phyloP scores from a whole-genome alignment of 2,329 filamentous ascomycete genomes.

The Penicillium aurantiogriseum region DNA sequence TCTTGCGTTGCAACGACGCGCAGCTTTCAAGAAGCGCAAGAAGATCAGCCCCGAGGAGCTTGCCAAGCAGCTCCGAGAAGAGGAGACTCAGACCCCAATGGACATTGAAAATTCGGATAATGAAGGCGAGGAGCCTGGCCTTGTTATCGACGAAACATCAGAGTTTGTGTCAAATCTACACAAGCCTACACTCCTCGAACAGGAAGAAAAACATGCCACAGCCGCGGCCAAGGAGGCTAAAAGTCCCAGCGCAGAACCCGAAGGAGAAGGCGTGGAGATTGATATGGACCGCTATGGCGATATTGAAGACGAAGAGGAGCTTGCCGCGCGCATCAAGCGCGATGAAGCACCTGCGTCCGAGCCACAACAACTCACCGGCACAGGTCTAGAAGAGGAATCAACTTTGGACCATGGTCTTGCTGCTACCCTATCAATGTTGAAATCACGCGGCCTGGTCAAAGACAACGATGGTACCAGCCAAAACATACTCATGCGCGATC shows the following conservation, averaged over 20 bases:
- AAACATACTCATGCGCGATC: constrained; percentile 67
- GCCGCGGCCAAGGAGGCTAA: constrained; percentile 31
- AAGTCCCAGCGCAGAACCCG: constrained; percentile 30
- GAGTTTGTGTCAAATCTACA: constrained; percentile 89
- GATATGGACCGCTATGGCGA: constrained; percentile 56
- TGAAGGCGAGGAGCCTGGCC: constrained; percentile 57
- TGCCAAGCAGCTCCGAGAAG: constrained; percentile 71
- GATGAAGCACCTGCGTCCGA: constrained; percentile 43
- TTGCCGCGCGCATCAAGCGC: constrained; percentile 51
- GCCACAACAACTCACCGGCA: constrained; percentile 52
- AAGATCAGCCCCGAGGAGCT: constrained; percentile 82
- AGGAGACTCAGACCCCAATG: constrained; percentile 52
- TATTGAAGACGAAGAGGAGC: constrained; percentile 50
- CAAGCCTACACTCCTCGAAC: constrained; percentile 60
- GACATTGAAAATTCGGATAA: constrained; percentile 57
- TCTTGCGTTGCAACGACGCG: constrained; percentile 76
- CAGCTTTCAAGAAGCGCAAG: constrained; percentile 88
- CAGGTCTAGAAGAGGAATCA: constrained; percentile 81
- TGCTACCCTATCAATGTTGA: constrained; percentile 76
- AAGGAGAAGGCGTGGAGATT: constrained; percentile 54
- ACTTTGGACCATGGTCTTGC: constrained; percentile 76
- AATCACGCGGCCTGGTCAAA: constrained; percentile 78
- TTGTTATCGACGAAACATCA: constrained; percentile 94
- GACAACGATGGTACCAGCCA: constrained; percentile 60
- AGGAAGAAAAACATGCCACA: constrained; percentile 42